Evolutionary conservation across 805 yeast genomes (phyloP).

Genomic region (Monosporozyma aquatica): DNA sequence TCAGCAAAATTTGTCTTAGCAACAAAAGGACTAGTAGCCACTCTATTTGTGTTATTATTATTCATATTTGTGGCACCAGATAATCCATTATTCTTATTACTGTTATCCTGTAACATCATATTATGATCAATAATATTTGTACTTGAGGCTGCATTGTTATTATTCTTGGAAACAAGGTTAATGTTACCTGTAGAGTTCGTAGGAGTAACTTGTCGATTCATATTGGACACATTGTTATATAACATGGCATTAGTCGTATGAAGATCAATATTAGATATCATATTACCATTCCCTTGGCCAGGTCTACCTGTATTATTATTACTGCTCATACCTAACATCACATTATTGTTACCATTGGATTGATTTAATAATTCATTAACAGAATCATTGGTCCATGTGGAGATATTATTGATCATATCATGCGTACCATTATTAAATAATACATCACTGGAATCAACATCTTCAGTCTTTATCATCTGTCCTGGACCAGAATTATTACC

Average conservation of each 20-base stretch:
- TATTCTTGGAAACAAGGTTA: neutral
- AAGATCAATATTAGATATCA: neutral
- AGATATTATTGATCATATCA: slow-evolving; percentile 51
- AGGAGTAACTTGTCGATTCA: too few species aligned
- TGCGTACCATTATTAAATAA: slow-evolving; percentile 37
- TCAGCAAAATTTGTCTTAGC: neutral
- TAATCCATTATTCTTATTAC: neutral
- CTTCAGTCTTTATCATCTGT: neutral
- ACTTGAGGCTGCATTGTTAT: slow-evolving; percentile 5
- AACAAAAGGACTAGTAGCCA: neutral
- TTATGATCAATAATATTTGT: neutral
- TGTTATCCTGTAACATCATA: neutral
- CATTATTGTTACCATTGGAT: neutral
- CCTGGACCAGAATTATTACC: neutral
- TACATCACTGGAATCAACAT: slow-evolving; percentile 12
- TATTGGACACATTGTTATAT: neutral
- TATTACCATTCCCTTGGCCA: too few species aligned
- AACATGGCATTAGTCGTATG: neutral
- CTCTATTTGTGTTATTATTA: neutral
- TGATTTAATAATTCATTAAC: slow-evolving; percentile 13
- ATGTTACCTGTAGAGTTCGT: neutral
- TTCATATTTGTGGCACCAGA: too few species aligned
- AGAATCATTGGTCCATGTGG: slow-evolving; percentile 43
- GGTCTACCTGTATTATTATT: too few species aligned
- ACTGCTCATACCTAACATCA: neutral